These are phyloP conservation scores for Anisogramma anomala DNA, from an alignment of 2,329 filamentous ascomycete genomes.

Conservation along the genomic window DNA sequence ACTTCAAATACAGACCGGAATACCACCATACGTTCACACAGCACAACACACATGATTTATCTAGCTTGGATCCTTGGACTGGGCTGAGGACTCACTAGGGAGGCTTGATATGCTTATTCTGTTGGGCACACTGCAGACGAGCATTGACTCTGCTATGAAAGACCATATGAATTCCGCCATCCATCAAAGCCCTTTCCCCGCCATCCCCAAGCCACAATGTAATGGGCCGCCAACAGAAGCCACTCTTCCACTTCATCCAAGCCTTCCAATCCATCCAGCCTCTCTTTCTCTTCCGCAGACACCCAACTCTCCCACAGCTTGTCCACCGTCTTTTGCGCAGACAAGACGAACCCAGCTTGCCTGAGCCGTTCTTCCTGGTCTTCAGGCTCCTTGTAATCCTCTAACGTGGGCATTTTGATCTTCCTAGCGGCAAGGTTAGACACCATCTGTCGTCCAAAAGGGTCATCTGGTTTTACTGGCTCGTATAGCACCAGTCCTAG, in stretches of 20 bases:
- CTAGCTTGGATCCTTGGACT: no score
- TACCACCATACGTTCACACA: no score
- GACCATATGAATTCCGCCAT: constrained; percentile 5
- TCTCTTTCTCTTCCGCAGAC: constrained; percentile 55
- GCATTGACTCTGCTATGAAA: background rate
- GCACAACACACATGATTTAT: no score
- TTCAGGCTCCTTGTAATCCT: constrained; percentile 54
- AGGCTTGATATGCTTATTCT: no score
- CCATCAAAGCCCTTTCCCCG: constrained; percentile 35
- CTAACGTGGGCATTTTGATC: constrained; percentile 75
- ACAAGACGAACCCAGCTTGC: constrained; percentile 49
- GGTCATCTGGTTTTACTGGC: constrained; percentile 69
- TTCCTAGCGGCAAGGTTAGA: constrained; percentile 72
- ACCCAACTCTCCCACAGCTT: constrained; percentile 72
- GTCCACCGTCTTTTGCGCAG: constrained; percentile 34
- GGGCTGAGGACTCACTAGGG: no score
- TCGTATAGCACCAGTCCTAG: constrained; percentile 70
- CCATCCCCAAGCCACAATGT: constrained; percentile 84
- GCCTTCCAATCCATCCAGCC: constrained; percentile 71
- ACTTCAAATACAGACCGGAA: no score
- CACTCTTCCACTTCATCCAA: constrained; percentile 95
- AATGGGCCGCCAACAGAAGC: constrained; percentile 75
- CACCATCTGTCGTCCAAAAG: constrained; percentile 88
- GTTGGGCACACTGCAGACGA: no score
- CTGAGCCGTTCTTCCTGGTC: constrained; percentile 59